A percentile compares a stretch with the other conserved stretches of the same genome.
These are phyloP conservation scores for Avicennia marina DNA, from an alignment of 257 asterid species.

Conservation along the genomic window DNA sequence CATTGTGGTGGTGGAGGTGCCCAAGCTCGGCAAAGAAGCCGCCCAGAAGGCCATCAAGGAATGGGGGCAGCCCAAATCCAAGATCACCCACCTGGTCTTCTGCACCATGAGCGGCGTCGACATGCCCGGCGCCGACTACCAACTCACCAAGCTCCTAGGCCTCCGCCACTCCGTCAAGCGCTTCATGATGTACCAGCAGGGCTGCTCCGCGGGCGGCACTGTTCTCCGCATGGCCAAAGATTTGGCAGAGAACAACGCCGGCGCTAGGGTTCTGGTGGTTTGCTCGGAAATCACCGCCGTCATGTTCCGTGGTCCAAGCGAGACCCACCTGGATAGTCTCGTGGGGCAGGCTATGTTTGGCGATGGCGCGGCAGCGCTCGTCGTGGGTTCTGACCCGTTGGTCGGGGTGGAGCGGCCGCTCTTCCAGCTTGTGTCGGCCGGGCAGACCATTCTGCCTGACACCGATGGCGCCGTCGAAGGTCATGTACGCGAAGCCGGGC, in stretches of 20 bases:
- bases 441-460: slow-evolving; percentile 55
- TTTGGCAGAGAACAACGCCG: slow-evolving; percentile 71
- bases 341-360: slow-evolving; percentile 63
- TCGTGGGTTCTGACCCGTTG: slow-evolving; percentile 45
- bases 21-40: slow-evolving; percentile 77
- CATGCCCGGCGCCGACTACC: slow-evolving; percentile 89
- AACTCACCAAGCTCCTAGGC: slow-evolving; percentile 68
- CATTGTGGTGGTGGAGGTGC: slow-evolving; percentile 71
- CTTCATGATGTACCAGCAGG: slow-evolving; percentile 77
- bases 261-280: slow-evolving; percentile 53
- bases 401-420: slow-evolving; percentile 45
- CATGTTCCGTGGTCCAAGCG: slow-evolving; percentile 59
- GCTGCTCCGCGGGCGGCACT: slow-evolving; percentile 72
- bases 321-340: slow-evolving; percentile 43
- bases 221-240: slow-evolving; percentile 78
- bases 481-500: slow-evolving; percentile 57
- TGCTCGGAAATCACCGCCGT: slow-evolving; percentile 66
- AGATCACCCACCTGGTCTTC: slow-evolving; percentile 66
- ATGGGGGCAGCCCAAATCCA: slow-evolving; percentile 86
- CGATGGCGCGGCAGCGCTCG: slow-evolving; percentile 57
- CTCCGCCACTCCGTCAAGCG: slow-evolving; percentile 66
- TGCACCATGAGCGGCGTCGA: slow-evolving; percentile 86
- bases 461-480: slow-evolving; percentile 54
- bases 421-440: slow-evolving; percentile 47
- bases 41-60: slow-evolving; percentile 79